Conservation (phyloP, 345 rosid species). For the Citrus maxima region DNA sequence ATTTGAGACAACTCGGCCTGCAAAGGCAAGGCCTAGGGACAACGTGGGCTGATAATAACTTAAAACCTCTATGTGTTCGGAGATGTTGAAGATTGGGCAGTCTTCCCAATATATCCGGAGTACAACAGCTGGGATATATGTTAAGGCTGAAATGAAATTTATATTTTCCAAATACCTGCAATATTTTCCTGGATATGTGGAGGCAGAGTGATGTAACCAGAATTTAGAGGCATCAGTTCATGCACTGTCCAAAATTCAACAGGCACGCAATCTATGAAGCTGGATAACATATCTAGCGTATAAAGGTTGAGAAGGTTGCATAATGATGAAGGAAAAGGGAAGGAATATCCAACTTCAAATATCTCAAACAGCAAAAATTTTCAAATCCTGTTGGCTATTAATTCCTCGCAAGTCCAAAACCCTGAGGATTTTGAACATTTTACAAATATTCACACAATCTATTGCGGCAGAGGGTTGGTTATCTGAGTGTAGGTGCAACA, state of each 20-base stretch:
- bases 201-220: not conserved
- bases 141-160: not conserved
- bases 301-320: not conserved
- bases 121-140: not conserved
- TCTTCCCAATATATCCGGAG: not conserved
- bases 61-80: not conserved
- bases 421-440: not conserved
- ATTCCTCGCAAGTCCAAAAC: not conserved
- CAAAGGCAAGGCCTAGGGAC: not conserved
- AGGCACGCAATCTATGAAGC: not conserved
- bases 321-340: slow-evolving; percentile 1
- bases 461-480: not conserved
- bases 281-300: not conserved
- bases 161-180: not conserved
- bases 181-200: not conserved
- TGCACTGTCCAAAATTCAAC: not conserved
- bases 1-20: not conserved
- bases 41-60: not conserved
- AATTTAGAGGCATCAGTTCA: not conserved
- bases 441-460: not conserved
- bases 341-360: not conserved
- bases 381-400: not conserved
- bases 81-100: not conserved
- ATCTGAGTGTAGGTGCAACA: no score
- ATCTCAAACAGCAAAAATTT: not conserved